These are phyloP conservation scores for Skeletonema potamos DNA, from an alignment of 108 stramenopile species.

Conservation along the genomic window DNA sequence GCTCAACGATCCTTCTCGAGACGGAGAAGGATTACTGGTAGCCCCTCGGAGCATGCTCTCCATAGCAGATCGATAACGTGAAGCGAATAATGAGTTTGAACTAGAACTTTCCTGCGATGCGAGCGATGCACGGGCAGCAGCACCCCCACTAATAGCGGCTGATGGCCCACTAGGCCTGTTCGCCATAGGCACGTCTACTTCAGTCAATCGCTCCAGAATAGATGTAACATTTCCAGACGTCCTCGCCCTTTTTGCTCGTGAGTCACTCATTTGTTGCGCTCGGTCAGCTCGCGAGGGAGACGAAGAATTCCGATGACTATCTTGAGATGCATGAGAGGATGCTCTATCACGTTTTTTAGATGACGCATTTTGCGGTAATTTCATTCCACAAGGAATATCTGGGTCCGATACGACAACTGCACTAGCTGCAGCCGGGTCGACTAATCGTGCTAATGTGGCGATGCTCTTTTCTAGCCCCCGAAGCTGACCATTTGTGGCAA, in stretches of 20 bases:
- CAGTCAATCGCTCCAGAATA: slow-evolving; percentile 20
- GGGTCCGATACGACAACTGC: slow-evolving; percentile 30
- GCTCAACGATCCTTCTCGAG: not conserved
- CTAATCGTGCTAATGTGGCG: slow-evolving; percentile 25
- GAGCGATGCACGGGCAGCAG: not conserved
- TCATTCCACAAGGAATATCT: slow-evolving; percentile 21
- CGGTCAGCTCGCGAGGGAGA: not conserved
- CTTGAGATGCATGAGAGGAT: slow-evolving; percentile 13
- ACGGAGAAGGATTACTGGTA: not conserved
- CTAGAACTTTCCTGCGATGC: slow-evolving; percentile 4
- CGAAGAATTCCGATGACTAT: slow-evolving; percentile 20
- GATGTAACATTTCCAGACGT: slow-evolving; percentile 13
- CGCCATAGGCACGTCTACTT: slow-evolving; percentile 2
- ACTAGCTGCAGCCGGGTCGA: slow-evolving; percentile 34
- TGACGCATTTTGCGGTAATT: not conserved
- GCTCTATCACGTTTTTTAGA: slow-evolving; percentile 26
- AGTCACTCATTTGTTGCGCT: not conserved
- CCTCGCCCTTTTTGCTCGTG: slow-evolving; percentile 8
- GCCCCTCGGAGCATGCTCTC: slow-evolving; percentile 20
- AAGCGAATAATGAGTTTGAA: not conserved
- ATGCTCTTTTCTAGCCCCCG: slow-evolving; percentile 27
- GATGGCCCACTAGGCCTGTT: not conserved
- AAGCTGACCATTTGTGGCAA: slow-evolving; percentile 1
- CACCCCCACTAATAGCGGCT: not conserved
- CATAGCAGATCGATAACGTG: slow-evolving; percentile 18